Percentiles rank a stretch among this genome's conserved stretches.
Conservation (phyloP, 495 filamentous ascomycete species). For the Copromyces sp. region DNA sequence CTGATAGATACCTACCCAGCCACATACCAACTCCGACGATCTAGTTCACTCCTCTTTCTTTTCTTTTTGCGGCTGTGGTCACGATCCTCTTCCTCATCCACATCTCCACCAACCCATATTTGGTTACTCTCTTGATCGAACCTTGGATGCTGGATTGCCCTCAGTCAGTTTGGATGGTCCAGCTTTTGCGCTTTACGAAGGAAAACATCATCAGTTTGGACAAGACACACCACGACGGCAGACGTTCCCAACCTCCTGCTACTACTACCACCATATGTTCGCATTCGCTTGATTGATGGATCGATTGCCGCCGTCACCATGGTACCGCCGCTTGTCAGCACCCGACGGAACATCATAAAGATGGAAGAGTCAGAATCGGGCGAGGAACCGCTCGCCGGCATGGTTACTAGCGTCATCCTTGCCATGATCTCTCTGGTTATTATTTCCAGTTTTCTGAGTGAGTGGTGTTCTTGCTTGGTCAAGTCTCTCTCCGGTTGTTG, state of each 20-base stretch:
- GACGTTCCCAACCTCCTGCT: neutral
- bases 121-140: neutral
- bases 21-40: neutral
- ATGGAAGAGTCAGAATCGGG: neutral
- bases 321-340: constrained; percentile 5
- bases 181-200: neutral
- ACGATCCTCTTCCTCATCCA: neutral
- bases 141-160: neutral
- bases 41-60: neutral
- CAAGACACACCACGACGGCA: neutral
- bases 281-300: neutral
- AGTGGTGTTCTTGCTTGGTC: constrained; percentile 3
- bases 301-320: constrained; percentile 2
- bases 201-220: neutral
- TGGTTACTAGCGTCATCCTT: constrained; percentile 32
- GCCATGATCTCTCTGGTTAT: constrained; percentile 31
- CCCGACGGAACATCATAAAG: neutral
- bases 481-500: neutral
- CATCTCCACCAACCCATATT: neutral
- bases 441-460: constrained; percentile 38
- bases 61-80: neutral
- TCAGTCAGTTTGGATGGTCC: neutral
- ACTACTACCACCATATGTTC: neutral
- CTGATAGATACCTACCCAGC: neutral
- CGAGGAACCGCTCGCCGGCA: constrained; percentile 25